Base-by-base conservation (phyloP, 2,329 filamentous ascomycete species). In the Scopulariopsis brevicaulis region DNA sequence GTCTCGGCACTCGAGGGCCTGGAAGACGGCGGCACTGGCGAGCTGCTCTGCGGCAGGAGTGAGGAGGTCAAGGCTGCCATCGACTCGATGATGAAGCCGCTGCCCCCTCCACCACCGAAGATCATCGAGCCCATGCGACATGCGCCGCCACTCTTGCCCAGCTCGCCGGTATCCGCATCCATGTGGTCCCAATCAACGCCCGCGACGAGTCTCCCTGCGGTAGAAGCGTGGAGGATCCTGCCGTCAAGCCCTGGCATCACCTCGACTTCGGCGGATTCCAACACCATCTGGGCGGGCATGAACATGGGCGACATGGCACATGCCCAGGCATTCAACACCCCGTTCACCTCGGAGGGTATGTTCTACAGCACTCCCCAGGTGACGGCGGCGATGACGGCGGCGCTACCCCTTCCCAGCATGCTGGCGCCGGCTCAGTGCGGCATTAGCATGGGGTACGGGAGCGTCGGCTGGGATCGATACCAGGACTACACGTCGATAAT, bases 21-120 rank as follows among this genome's bases (percentile, higher is more conserved):
- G 63, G 94, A 99, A 77, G 94, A 97, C 75, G 93, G 96, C 67
- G 94, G 94, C 61, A 89, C 89, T 54, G 94, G 94, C 62, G 94
- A 99, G 76, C 80, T 99, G 64, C 84, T 97, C 61, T 87, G 88
- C 68, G 92, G 92, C 64, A 89, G 90, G 75, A 91, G 90, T 69
- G 91, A 96, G 65, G 91, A 96, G 65, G 93, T 96, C 73, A 96
- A 96, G 82, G 84, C 79, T 67, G 86, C 83, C 70, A 87, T 99
- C 74, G 82, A 89, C 78, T 83, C 81, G 65, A 80, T 97, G 68
- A 91, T 96, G 78, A 88, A 92, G 71, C 85, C 95, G 59, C 80
- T 97, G 63, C 83, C 95, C 61, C 92, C 88, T 55, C 85, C 90
- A 60, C 91, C 91, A 65, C 93, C 92, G 56, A 87, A 90, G 70